Evolutionary conservation across 2,329 filamentous ascomycete genomes (phyloP).

Genomic region (Ophiostoma perfectum): DNA sequence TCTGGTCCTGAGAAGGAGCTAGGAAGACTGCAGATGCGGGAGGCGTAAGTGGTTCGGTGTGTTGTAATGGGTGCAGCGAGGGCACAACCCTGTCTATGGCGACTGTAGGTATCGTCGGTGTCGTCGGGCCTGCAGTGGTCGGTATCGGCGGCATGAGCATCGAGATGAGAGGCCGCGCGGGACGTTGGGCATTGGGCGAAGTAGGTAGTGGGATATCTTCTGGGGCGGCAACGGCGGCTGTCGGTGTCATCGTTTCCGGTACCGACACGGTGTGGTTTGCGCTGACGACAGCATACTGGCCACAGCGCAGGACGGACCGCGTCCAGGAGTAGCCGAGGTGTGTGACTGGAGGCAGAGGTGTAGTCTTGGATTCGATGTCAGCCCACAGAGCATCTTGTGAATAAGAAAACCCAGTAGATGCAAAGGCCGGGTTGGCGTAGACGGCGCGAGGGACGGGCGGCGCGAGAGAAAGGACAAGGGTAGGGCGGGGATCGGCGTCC

Average conservation of each 20-base stretch:
- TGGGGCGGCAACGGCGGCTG: not conserved
- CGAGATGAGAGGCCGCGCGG: not conserved
- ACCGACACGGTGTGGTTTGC: conserved; percentile 19
- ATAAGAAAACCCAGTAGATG: conserved; percentile 25
- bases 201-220: not conserved
- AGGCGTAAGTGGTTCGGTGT: not conserved
- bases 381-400: conserved; percentile 28
- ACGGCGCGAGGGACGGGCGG: conserved; percentile 20
- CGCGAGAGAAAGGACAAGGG: conserved; percentile 31
- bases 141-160: not conserved
- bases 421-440: conserved; percentile 32
- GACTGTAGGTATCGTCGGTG: not conserved
- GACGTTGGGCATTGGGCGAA: not conserved
- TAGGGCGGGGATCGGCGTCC: conserved; percentile 37
- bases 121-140: not conserved
- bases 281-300: conserved; percentile 24
- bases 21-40: conserved; percentile 10
- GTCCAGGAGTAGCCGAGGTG: conserved; percentile 26
- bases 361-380: conserved; percentile 23
- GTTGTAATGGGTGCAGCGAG: not conserved
- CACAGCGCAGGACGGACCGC: conserved; percentile 19
- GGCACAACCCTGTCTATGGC: not conserved
- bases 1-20: not conserved
- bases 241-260: not conserved
- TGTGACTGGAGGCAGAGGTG: not conserved